A percentile compares a stretch with the other conserved stretches of the same genome.
Evolutionary conservation across 768 basidiomycete genomes (phyloP).

Genomic region (Russula emetica): DNA sequence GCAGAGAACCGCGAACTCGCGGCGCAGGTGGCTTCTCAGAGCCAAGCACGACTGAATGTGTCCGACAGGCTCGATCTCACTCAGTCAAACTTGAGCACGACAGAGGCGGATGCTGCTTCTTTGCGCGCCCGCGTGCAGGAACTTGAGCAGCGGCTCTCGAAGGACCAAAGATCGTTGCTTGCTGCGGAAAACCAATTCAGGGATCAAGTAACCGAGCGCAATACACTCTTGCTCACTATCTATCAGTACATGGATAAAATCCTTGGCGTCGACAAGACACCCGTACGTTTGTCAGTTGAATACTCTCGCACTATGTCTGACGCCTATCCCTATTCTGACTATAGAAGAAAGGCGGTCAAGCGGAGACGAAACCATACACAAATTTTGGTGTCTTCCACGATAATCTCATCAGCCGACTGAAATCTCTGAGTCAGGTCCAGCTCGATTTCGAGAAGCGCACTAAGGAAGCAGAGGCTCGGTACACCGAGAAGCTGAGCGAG

Average conservation of each 20-base stretch:
- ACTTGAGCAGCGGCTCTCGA: constrained; percentile 73
- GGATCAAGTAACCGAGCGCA: constrained; percentile 90
- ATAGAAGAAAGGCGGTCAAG: constrained; percentile 70
- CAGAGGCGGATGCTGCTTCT: constrained; percentile 61
- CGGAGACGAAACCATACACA: constrained; percentile 88
- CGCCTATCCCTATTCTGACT: neutral
- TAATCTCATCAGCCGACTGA: constrained; percentile 83
- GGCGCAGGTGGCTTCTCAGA: constrained; percentile 74
- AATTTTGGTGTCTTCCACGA: constrained; percentile 95
- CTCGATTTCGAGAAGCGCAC: constrained; percentile 79
- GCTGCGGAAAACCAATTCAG: constrained; percentile 75
- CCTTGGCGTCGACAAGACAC: constrained; percentile 81
- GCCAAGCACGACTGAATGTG: constrained; percentile 80
- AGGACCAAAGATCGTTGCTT: constrained; percentile 73
- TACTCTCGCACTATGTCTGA: constrained; percentile 1
- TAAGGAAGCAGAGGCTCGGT: constrained; percentile 73
- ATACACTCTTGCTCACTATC: constrained; percentile 84
- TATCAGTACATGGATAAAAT: constrained; percentile 96
- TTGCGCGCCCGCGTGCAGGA: constrained; percentile 63
- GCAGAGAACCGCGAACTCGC: constrained; percentile 78
- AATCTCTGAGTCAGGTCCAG: constrained; percentile 79
- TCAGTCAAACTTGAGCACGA: constrained; percentile 54
- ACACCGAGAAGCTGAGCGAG: constrained; percentile 66
- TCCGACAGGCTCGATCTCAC: constrained; percentile 83
- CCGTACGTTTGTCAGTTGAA: constrained; percentile 45